Base-by-base conservation (phyloP, 371 early-diverging fungal genomes). In the Apophysomyces trapeziformis region DNA sequence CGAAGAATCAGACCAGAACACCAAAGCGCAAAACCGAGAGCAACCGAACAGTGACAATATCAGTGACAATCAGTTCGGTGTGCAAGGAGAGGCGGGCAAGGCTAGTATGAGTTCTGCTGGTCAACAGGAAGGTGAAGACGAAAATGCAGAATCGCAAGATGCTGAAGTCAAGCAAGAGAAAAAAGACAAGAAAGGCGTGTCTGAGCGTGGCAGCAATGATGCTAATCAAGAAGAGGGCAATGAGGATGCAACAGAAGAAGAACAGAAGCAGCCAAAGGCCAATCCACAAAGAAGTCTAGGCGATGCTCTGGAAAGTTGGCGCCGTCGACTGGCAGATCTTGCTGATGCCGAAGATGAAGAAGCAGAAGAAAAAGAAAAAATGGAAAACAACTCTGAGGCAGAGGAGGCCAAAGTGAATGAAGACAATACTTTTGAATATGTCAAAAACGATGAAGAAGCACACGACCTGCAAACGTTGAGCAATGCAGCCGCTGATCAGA, bases 301-400 rank as follows among this genome's bases (percentile, higher is more conserved):
- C 43, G 95, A 96, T 72, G 95, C 95, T 7, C 74, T 94, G 62
- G 92, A 95, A 72, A 90, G 90, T 73, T 96, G 96, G 96, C 89
- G 90, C 71, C 89, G 91, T 56, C 87, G 94, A 43, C 73, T 95
- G 43, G 87, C 92, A 43, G 83, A 88, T 65, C 75, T 92, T 36
- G 78, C 83, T 8, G 82, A 85, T 63, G 75, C 74, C 7, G 76
- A 85, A 18, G 79, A 85, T 43, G 79, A 85, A 18, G 85, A 84
- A 67, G 78, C 83, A 7, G 79, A 75, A 57, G 80, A 80, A 4
- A 68, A 76, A 6, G 68, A 80, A 38, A 77, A 81, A 38, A 78
- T 81, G 54, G 70, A 79, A 12, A 75, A 81, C 0, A 73, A 71
- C 16, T 78, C 81, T 41, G 78, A 87, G 13, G 73, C 78, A 7